A percentile compares a stretch with the other conserved stretches of the same genome.
phyloP scores from a whole-genome alignment of 2,329 filamentous ascomycete genomes.

The Coniochaeta hoffmannii region DNA sequence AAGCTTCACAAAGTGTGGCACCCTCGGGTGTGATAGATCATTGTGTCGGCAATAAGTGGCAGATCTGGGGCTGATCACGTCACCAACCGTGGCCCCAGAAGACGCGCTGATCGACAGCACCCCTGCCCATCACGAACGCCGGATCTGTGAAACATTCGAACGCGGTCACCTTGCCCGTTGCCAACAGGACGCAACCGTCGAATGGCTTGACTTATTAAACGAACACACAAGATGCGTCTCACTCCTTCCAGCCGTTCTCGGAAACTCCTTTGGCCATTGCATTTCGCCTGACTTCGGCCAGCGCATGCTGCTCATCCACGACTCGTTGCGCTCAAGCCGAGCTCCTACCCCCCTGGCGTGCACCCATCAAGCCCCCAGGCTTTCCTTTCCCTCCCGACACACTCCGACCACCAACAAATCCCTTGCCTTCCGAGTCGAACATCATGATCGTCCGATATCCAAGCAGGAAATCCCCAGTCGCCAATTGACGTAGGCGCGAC shows the following conservation, averaged over 20 bases:
- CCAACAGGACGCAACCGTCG: neutral
- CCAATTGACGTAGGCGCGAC: neutral
- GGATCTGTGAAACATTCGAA: neutral
- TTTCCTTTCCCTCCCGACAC: neutral
- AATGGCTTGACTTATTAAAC: neutral
- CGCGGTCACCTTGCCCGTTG: neutral
- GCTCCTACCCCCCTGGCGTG: neutral
- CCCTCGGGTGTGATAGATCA: neutral
- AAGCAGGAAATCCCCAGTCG: neutral
- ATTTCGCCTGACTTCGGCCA: neutral
- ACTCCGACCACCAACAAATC: neutral
- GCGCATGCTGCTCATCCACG: neutral
- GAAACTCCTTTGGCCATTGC: neutral
- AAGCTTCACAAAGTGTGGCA: neutral
- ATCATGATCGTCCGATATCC: neutral
- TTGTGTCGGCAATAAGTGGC: neutral
- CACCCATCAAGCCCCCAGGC: neutral
- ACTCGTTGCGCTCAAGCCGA: neutral
- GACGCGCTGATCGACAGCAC: slow-evolving; percentile 5
- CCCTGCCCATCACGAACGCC: slow-evolving; percentile 3
- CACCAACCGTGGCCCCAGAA: slow-evolving; percentile 2
- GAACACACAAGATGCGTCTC: no score
- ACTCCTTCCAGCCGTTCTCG: neutral
- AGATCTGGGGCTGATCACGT: slow-evolving; percentile 1
- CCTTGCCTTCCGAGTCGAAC: neutral